phyloP scores from a whole-genome alignment of 352 stramenopile species.

The Paralagenidium karlingii region DNA sequence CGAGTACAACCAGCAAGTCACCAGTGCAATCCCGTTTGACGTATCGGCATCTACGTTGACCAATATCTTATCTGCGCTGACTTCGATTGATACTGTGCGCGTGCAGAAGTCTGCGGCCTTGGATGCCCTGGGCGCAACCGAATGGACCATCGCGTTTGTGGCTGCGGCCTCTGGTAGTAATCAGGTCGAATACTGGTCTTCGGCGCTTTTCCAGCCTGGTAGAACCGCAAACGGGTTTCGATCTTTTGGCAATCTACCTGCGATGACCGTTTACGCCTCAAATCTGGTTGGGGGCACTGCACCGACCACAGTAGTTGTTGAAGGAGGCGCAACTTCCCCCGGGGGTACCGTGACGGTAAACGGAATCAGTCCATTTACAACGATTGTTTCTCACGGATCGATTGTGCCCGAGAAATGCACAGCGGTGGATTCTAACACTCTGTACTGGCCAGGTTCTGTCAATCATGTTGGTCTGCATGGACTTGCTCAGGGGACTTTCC shows the following conservation, averaged over 20 bases:
- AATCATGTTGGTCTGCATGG: constrained; percentile 43
- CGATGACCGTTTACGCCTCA: constrained; percentile 10
- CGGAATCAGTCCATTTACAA: constrained; percentile 38
- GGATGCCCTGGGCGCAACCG: constrained; percentile 13
- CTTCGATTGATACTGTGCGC: constrained; percentile 20
- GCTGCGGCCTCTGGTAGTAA: constrained; percentile 15
- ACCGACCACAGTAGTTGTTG: constrained; percentile 17
- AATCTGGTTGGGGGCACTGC: constrained; percentile 19
- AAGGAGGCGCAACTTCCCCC: constrained; percentile 16
- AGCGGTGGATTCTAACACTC: constrained; percentile 33
- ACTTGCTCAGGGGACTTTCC: constrained; percentile 48
- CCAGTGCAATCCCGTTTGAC: constrained; percentile 52
- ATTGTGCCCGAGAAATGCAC: constrained; percentile 57
- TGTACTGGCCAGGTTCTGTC: constrained; percentile 42
- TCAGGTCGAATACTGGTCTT: constrained; percentile 63
- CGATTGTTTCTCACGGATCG: constrained; percentile 35
- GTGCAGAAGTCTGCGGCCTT: constrained; percentile 18
- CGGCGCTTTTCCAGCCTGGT: no score
- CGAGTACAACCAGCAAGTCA: constrained; percentile 48
- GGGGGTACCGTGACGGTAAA: constrained; percentile 15
- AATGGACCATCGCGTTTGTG: constrained; percentile 58
- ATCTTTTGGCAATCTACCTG: constrained; percentile 31
- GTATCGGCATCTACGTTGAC: constrained; percentile 26
- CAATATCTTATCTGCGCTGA: constrained; percentile 31
- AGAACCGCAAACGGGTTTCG: constrained; percentile 26